Evolutionary conservation across 208 protist genomes (phyloP).

Genomic region (Trypanosoma avium): DNA sequence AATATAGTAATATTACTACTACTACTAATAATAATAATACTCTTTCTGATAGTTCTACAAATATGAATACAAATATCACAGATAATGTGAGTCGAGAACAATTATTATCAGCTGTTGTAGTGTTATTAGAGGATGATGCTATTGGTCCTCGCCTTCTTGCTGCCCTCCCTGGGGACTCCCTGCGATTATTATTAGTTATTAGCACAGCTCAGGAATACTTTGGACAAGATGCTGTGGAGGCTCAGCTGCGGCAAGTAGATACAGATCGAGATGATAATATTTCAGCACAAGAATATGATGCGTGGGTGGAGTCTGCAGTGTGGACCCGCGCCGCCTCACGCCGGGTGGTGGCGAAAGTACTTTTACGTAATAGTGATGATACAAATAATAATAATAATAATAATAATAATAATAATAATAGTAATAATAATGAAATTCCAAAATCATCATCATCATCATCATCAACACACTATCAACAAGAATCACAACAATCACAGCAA

Average conservation of each 20-base stretch:
- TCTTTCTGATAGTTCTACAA: neutral
- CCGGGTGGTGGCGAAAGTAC: no score
- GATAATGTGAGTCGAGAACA: conserved; percentile 12
- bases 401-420: neutral
- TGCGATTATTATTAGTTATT: conserved; percentile 77
- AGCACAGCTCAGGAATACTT: conserved; percentile 84
- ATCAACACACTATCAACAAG: no score
- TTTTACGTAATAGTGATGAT: neutral
- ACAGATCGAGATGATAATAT: conserved; percentile 71
- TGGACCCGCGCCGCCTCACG: conserved; percentile 26
- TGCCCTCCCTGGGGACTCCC: conserved; percentile 66
- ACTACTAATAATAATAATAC: neutral
- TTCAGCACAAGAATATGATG: conserved; percentile 72
- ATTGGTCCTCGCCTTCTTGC: conserved; percentile 46
- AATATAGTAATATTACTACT: neutral
- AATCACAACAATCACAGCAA: no score
- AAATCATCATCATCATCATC: no score
- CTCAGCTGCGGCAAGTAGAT: conserved; percentile 76
- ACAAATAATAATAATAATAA: neutral
- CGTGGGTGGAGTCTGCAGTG: conserved; percentile 53
- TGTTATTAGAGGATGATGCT: conserved; percentile 57
- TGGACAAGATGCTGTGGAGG: conserved; percentile 58
- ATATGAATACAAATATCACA: neutral
- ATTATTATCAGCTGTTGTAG: conserved; percentile 42
- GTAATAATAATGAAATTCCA: no score